Evolutionary conservation across 1,284 basidiomycete species (phyloP).

Genomic region (Sparassis latifolia): DNA sequence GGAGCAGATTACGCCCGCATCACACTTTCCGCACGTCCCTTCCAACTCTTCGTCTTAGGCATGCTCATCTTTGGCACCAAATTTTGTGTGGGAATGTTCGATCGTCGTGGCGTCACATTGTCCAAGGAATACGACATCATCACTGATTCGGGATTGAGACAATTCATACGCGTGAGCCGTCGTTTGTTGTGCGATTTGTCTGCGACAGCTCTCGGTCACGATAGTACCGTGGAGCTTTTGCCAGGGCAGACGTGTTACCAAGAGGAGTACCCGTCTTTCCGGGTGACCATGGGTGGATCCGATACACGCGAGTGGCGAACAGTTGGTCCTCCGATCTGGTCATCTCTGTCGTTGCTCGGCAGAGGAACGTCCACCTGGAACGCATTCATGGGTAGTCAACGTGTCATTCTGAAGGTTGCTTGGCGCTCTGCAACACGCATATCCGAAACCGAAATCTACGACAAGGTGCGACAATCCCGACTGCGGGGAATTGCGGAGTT

Average conservation of each 20-base stretch:
- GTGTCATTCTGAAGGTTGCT: conserved; percentile 11
- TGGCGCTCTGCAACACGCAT: conserved; percentile 10
- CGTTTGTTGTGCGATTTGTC: not conserved
- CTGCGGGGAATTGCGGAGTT: conserved; percentile 1
- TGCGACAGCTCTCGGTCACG: conserved; percentile 1
- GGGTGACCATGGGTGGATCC: not conserved
- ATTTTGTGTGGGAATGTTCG: conserved; percentile 15
- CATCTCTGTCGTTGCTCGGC: conserved; percentile 13
- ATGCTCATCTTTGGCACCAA: conserved; percentile 14
- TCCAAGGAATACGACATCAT: conserved; percentile 7
- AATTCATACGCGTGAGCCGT: conserved; percentile 3
- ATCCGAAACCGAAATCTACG: conserved; percentile 9
- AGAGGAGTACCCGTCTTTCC: not conserved
- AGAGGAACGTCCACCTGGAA: conserved; percentile 11
- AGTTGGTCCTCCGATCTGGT: conserved; percentile 8
- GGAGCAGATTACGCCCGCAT: conserved; percentile 18
- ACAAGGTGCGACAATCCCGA: not conserved
- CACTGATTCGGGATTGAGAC: not conserved
- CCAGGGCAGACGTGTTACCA: not conserved
- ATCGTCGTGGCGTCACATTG: conserved; percentile 12
- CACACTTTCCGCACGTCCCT: conserved; percentile 17
- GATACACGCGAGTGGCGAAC: conserved; percentile 4
- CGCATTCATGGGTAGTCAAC: conserved; percentile 2
- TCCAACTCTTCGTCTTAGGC: conserved; percentile 17
- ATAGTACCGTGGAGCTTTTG: conserved; percentile 6